Evolutionary conservation across 2,329 filamentous ascomycete genomes (phyloP), one percentile per base, ranked within the genome.

Genomic region (Clarireedia paspali): DNA sequence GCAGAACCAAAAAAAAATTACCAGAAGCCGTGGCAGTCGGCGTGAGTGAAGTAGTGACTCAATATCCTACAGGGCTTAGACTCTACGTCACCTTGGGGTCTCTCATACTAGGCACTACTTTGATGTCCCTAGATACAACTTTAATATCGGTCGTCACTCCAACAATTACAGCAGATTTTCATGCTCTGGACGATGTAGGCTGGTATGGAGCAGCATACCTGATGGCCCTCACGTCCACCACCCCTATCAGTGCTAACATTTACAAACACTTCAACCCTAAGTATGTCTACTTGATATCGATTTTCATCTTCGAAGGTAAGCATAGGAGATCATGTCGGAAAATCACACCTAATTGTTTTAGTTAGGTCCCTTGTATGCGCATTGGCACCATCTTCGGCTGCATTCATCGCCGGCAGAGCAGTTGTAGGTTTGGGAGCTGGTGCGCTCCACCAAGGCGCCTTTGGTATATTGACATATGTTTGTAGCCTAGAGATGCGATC

Each of bases 151-250:
- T 57, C 17, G 77, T 76, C 9, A 78, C 79, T 39, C 77, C 77
- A 20, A 75, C 73, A 58, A 79, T 80, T 63, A 78, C 77, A 2
- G 71, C 76, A 57, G 71, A 75, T 17, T 75, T 78, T 64, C 72
- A 78, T 52, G 72, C 74, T n/a, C 66, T 79, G 1, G 64, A 70
- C 5, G 77, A 81, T 58, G 74, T 81, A 17, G 74, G 75, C 30
- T 83, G 49, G 49, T 53, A 48, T 44, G 49, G 49, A 30, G 24
- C 42, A 12, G n/a, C 42, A 4, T 45, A 24, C 20, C 20, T 45
- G 20, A 45, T 24, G 42, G 42, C 42, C 23, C 42, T 45, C 20
- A 45, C 42, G 6, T 45, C 42, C 6, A 45, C 42, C 20, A 45
- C 42, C n/a, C n/a, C 42, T 20, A 45, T 45, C 23, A 45, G 5